A percentile compares a stretch with the other conserved stretches of the same genome.
Conservation (phyloP, 108 stramenopile genomes). For the Discostella stelligeroides region DNA sequence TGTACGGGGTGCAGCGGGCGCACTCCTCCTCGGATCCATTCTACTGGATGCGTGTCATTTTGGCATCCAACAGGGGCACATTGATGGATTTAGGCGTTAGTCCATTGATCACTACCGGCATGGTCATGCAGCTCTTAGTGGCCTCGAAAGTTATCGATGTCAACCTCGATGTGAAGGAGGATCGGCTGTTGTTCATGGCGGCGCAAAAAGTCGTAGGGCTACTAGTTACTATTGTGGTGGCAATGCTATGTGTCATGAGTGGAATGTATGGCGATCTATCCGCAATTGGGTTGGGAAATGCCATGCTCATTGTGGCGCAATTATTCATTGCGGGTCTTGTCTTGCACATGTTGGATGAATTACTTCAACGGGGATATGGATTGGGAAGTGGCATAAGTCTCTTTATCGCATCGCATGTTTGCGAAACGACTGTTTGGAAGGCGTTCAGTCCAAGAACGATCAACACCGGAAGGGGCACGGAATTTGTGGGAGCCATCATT, state of each 20-base stretch:
- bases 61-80: conserved; percentile 99
- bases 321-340: conserved; percentile 95
- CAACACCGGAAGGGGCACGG: conserved; percentile 99
- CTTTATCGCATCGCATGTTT: conserved; percentile 99
- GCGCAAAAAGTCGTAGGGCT: conserved; percentile 99
- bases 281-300: conserved; percentile 97
- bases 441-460: conserved; percentile 98
- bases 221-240: conserved; percentile 96
- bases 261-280: conserved; percentile 98
- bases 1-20: conserved; percentile 95
- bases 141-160: conserved; percentile 97
- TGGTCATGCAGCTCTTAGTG: conserved; percentile 95
- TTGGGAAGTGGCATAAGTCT: conserved; percentile 97
- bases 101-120: conserved; percentile 94
- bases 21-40: conserved; percentile 99
- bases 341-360: conserved; percentile 97
- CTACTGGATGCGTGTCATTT: conserved; percentile 99
- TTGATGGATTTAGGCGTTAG: conserved; percentile 99
- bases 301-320: conserved; percentile 97
- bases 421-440: conserved; percentile 99
- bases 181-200: conserved; percentile 93
- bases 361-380: conserved; percentile 99
- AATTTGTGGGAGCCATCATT: conserved; percentile 99
- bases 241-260: conserved; percentile 96
- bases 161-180: conserved; percentile 96